Evolutionary conservation across 139 green algal species (phyloP), one percentile per base, ranked within the genome.

Genomic region (Coelastrella sp.): DNA sequence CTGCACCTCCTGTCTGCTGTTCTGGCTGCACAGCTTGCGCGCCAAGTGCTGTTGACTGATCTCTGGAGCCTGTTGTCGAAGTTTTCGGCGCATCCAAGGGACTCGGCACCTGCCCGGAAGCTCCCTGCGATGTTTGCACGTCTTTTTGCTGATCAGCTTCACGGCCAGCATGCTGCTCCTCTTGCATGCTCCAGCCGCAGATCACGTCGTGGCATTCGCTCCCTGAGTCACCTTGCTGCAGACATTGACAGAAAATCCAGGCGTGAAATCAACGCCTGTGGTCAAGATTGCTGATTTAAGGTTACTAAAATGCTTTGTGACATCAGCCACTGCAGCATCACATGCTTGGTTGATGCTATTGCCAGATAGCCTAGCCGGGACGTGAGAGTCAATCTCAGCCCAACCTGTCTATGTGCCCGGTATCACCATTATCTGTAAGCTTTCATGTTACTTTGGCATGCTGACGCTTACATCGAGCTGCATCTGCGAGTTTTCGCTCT

Each of bases 111-210:
- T 45, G 35, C 21, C 5, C 15, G 17, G 30, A 51, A 71, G 53
- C 75, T n/a, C 13, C 40, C 57, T 32, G 23, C 17, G 35, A 21
- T 37, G 50, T 27, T n/a, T 84, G 78, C 62, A 62, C 45, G 23
- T 23, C 23, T 37, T 40, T 37, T 27, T 40, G 37, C n/a, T 62
- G 60, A 40, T 74, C 48, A 8, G 48, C 1, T 74, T 45, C 66
- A n/a, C 35, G 17, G n/a, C 6, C 35, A 74, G 66, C 66, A 74
- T 81, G 74, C 72, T 80, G 17, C 48, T 81, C 50, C 74, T 81
- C 23, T 48, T 81, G 74, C 50, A 79, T 81, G 50, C 74, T 66
- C 74, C 50, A 62, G 66, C n/a, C 17, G 35, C n/a, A 75, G 21
- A 41, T 43, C 66, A 43, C 66, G 66, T 15, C 66, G 66, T 48